Conservation (phyloP, 164 flowering plant species). For the Aristolochia contorta region DNA sequence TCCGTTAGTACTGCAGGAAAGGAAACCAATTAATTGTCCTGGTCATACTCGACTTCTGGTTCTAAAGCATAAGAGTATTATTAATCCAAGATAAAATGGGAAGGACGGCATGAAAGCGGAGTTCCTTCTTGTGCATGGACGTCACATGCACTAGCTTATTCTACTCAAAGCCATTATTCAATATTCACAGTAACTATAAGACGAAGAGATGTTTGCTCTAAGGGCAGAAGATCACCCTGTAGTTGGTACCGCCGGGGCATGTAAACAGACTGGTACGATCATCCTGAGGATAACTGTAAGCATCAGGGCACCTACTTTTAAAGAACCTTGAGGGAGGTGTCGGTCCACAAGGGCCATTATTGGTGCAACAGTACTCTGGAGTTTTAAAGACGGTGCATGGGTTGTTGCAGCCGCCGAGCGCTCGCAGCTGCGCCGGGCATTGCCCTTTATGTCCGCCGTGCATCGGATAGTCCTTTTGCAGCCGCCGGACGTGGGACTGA, state of each 20-base stretch:
- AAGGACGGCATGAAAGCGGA: no score
- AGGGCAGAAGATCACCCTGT: conserved; percentile 14
- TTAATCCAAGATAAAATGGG: no score
- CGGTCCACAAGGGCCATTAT: conserved; percentile 8
- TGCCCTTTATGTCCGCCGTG: conserved; percentile 15
- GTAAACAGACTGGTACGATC: conserved; percentile 19
- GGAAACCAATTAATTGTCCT: no score
- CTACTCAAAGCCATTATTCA: no score
- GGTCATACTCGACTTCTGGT: no score
- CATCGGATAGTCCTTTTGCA: conserved; percentile 4
- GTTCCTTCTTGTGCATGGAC: no score
- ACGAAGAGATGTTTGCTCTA: background rate
- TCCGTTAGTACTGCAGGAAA: no score
- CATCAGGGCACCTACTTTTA: conserved; percentile 21
- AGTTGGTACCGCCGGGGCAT: conserved; percentile 18
- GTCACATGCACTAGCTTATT: no score
- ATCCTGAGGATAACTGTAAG: conserved; percentile 25
- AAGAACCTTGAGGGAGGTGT: conserved; percentile 14
- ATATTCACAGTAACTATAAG: no score
- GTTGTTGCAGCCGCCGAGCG: conserved; percentile 22
- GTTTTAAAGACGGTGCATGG: conserved; percentile 19
- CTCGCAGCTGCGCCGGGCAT: conserved; percentile 14
- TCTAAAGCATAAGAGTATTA: no score
- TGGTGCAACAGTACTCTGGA: conserved; percentile 14
- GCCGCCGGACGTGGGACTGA: conserved; percentile 15